Percentiles rank a stretch among this genome's conserved stretches.
These are phyloP conservation scores for Hymenoscyphus repandus DNA, from an alignment of 2,329 filamentous ascomycete genomes.

Conservation along the genomic window DNA sequence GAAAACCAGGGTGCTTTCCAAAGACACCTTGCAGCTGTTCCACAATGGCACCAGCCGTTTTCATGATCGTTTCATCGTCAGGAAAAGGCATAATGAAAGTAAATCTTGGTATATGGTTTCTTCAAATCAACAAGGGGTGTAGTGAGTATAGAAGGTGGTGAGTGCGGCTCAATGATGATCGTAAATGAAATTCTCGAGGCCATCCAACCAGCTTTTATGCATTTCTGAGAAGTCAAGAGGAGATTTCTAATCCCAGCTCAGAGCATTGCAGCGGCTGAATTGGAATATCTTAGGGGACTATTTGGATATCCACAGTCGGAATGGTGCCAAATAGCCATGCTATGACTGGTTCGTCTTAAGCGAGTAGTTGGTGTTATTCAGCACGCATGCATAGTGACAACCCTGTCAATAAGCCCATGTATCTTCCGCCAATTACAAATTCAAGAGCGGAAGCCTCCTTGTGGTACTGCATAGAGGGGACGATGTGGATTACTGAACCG, in stretches of 20 bases:
- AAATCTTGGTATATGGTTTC: not conserved
- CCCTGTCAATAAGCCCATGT: too few relatives aligned
- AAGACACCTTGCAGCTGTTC: constrained; percentile 35
- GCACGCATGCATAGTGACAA: not conserved
- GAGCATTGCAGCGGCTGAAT: not conserved
- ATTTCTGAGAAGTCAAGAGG: not conserved
- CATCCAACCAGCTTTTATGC: not conserved
- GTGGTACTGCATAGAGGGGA: too few relatives aligned
- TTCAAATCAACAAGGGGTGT: not conserved
- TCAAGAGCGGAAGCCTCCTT: too few relatives aligned
- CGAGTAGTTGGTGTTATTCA: not conserved
- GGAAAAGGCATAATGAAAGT: constrained; percentile 39
- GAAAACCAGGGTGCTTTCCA: constrained; percentile 36
- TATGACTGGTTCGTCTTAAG: not conserved
- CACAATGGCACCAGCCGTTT: constrained; percentile 35
- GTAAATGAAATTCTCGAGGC: not conserved
- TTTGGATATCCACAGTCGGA: not conserved
- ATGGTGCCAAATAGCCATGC: not conserved
- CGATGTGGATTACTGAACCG: too few relatives aligned
- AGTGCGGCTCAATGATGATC: not conserved
- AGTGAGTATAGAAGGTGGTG: not conserved
- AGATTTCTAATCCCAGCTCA: not conserved
- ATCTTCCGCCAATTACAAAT: too few relatives aligned
- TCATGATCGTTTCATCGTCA: constrained; percentile 35
- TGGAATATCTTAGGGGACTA: not conserved